Percentiles rank a stretch among this genome's conserved stretches.
Conservation (phyloP, 225 moss, liverwort and hornwort genomes). For the Climacium dendroides region DNA sequence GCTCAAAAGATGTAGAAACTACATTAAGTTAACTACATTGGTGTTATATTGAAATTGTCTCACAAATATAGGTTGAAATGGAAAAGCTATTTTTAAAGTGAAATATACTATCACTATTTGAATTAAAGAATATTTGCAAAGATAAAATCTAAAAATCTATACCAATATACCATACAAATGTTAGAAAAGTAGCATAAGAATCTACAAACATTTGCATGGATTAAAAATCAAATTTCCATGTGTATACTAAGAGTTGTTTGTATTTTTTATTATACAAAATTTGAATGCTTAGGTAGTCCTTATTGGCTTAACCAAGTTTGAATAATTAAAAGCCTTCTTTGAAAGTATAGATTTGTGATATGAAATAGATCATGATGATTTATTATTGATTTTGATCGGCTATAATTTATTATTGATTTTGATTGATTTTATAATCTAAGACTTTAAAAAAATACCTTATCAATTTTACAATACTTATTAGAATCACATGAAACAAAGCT, state of each 20-base stretch:
- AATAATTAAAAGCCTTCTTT: background rate
- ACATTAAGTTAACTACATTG: no score
- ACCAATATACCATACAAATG: background rate
- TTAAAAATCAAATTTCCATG: background rate
- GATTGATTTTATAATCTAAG: no score
- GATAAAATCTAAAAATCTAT: background rate
- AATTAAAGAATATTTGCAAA: background rate
- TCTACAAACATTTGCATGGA: background rate
- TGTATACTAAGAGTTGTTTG: background rate
- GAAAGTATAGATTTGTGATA: background rate
- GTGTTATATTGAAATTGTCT: background rate
- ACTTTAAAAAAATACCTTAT: background rate
- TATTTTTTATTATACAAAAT: no score
- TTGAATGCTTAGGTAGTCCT: rapidly evolving
- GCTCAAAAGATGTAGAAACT: no score
- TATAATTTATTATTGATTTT: no score
- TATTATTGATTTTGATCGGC: no score
- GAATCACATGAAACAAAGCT: background rate
- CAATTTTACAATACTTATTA: background rate
- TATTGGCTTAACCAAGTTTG: background rate
- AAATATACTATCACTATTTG: background rate
- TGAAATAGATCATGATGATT: background rate
- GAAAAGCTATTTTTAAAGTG: background rate
- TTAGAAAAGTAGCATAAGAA: background rate
- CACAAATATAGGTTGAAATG: rapidly evolving